Evolutionary conservation across 2,329 filamentous ascomycete genomes (phyloP).

Genomic region (Fulvia fulva): DNA sequence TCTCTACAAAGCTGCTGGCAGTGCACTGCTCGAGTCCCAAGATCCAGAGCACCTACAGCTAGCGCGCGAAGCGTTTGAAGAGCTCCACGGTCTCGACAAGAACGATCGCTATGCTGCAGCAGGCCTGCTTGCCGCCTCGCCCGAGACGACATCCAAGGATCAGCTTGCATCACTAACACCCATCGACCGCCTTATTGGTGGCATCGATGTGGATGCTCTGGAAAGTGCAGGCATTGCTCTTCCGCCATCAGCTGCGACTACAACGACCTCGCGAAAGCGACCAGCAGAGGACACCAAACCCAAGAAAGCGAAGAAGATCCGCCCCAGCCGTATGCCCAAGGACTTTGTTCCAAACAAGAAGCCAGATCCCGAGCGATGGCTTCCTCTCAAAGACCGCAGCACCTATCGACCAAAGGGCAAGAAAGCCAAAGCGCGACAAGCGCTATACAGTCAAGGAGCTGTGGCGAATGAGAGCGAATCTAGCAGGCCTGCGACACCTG

Average conservation of each 20-base stretch:
- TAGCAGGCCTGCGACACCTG: constrained; percentile 32
- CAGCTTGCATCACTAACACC: constrained; percentile 57
- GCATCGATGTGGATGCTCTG: constrained; percentile 59
- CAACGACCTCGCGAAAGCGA: constrained; percentile 47
- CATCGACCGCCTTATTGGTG: constrained; percentile 58
- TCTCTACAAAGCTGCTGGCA: constrained; percentile 76
- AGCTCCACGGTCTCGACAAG: constrained; percentile 62
- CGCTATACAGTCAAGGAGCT: constrained; percentile 79
- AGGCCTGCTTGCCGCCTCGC: constrained; percentile 77
- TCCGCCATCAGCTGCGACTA: constrained; percentile 26
- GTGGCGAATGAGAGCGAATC: constrained; percentile 55
- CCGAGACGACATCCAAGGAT: constrained; percentile 51
- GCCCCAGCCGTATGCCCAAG: constrained; percentile 63
- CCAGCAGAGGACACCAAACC: constrained; percentile 41
- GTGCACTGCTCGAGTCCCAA: constrained; percentile 73
- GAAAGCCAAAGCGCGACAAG: constrained; percentile 69
- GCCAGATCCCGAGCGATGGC: constrained; percentile 86
- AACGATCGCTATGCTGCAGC: constrained; percentile 68
- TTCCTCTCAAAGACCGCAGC: constrained; percentile 83
- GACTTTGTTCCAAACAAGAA: constrained; percentile 72
- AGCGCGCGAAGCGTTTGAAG: constrained; percentile 75
- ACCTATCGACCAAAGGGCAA: constrained; percentile 86
- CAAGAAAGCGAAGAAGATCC: constrained; percentile 55
- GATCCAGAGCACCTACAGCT: constrained; percentile 62
- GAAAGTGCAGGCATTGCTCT: constrained; percentile 61